Evolutionary conservation across 257 asterid species (phyloP).

Genomic region (Scutellaria barbata): DNA sequence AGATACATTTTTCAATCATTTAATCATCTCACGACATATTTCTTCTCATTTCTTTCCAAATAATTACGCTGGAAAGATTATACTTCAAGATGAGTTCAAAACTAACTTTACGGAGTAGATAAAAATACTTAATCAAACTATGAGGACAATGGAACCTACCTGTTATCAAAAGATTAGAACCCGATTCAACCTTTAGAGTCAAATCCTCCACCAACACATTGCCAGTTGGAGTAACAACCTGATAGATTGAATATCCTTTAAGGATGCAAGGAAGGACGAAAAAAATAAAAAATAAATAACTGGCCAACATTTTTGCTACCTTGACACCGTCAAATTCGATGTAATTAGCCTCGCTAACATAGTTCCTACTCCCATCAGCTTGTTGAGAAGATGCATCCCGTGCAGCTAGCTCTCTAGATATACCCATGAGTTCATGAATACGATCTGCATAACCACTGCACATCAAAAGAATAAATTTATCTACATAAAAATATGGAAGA

Average conservation of each 20-base stretch:
- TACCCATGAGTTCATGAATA: slow-evolving; percentile 88
- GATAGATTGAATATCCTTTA: slow-evolving; percentile 41
- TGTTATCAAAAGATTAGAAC: slow-evolving; percentile 97
- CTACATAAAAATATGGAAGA: slow-evolving; percentile 18
- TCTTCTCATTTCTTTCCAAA: background rate
- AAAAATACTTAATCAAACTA: slow-evolving; percentile 26
- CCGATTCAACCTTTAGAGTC: slow-evolving; percentile 88
- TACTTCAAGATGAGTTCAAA: slow-evolving; percentile 1
- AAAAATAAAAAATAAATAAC: slow-evolving; percentile 31
- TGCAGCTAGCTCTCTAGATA: slow-evolving; percentile 79
- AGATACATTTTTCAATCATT: slow-evolving; percentile 17
- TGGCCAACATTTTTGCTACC: slow-evolving; percentile 50
- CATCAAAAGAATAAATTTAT: slow-evolving; percentile 34
- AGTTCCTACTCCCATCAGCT: slow-evolving; percentile 79
- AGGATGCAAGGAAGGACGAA: slow-evolving; percentile 37
- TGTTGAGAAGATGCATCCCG: slow-evolving; percentile 73
- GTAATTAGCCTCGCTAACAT: slow-evolving; percentile 93
- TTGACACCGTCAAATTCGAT: slow-evolving; percentile 91
- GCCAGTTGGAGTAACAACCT: slow-evolving; percentile 99
- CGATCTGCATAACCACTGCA: slow-evolving; percentile 99
- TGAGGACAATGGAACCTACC: slow-evolving; percentile 50
- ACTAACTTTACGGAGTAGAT: slow-evolving; percentile 1
- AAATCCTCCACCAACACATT: slow-evolving; percentile 93
- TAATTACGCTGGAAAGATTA: background rate
- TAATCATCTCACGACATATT: slow-evolving; percentile 21